A percentile compares a stretch with the other conserved stretches of the same genome.
Conservation (phyloP, 2,329 filamentous ascomycete species). For the Myriangium duriaei region DNA sequence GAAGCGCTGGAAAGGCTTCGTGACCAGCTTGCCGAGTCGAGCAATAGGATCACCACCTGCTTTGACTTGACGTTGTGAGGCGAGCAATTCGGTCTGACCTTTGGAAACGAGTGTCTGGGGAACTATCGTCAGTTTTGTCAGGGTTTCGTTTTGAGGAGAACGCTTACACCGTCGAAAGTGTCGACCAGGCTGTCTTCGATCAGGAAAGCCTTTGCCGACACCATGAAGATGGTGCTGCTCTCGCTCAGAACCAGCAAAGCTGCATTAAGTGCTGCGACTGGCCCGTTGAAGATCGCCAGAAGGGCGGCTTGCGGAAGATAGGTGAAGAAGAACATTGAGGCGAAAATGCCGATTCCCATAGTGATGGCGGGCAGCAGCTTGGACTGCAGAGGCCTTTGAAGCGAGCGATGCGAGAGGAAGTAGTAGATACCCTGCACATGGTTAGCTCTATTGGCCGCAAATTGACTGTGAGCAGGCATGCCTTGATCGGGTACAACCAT, state of each 20-base stretch:
- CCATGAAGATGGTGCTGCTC: constrained; percentile 36
- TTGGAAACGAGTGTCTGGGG: constrained; percentile 38
- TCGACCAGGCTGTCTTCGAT: constrained; percentile 74
- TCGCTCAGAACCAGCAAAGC: constrained; percentile 50
- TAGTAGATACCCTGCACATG: constrained; percentile 44
- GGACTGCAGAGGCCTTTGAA: constrained; percentile 48
- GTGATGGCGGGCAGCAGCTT: constrained; percentile 50
- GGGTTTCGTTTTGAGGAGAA: background rate
- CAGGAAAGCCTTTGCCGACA: constrained; percentile 57
- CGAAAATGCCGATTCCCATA: constrained; percentile 53
- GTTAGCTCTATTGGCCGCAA: background rate
- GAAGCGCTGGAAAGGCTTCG: constrained; percentile 42
- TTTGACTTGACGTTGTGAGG: constrained; percentile 61
- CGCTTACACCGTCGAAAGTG: constrained; percentile 63
- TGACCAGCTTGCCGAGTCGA: constrained; percentile 44
- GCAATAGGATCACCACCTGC: constrained; percentile 38
- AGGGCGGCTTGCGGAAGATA: constrained; percentile 77
- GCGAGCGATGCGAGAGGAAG: constrained; percentile 43
- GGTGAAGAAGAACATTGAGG: constrained; percentile 73
- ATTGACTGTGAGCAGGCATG: constrained; percentile 18
- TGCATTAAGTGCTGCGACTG: constrained; percentile 61
- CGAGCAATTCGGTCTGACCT: constrained; percentile 50
- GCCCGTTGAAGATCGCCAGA: constrained; percentile 74
- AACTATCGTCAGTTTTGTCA: constrained; percentile 1
- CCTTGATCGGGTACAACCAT: constrained; percentile 76